These are phyloP conservation scores for Cryptococcus sp. DNA, from an alignment of 1,284 basidiomycete genomes.

Conservation along the genomic window DNA sequence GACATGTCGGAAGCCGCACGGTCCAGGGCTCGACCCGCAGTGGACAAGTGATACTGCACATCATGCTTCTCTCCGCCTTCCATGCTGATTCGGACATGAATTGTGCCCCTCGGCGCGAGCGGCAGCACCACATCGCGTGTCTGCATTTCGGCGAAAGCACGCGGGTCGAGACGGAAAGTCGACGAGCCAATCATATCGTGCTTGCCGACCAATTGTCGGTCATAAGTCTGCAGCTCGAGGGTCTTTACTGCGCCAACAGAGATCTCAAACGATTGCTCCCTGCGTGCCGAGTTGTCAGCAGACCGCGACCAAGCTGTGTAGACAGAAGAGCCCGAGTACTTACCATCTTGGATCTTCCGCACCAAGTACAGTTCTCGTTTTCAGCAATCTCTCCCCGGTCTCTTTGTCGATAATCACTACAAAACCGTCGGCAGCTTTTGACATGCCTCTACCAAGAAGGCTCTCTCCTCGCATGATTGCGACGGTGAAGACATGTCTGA, in stretches of 20 bases:
- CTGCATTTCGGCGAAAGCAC: conserved; percentile 27
- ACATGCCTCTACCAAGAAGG: conserved; percentile 33
- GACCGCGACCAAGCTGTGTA: neutral
- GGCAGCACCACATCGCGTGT: conserved; percentile 45
- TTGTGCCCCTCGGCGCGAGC: conserved; percentile 41
- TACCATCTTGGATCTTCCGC: conserved; percentile 49
- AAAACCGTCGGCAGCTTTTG: conserved; percentile 48
- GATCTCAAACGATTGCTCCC: conserved; percentile 49
- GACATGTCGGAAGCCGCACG: conserved; percentile 45
- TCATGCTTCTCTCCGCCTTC: conserved; percentile 48
- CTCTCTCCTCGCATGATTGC: conserved; percentile 45
- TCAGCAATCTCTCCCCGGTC: conserved; percentile 43
- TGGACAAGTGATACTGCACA: conserved; percentile 43
- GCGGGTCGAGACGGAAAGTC: conserved; percentile 46
- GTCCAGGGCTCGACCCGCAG: conserved; percentile 36
- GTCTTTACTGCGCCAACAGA: conserved; percentile 31
- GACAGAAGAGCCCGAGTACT: conserved; percentile 13
- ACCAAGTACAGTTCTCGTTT: conserved; percentile 48
- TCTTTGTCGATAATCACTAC: conserved; percentile 38
- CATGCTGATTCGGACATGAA: conserved; percentile 47
- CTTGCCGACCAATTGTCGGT: conserved; percentile 51
- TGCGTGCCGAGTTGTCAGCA: conserved; percentile 8
- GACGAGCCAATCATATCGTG: conserved; percentile 46
- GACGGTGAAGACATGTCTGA: conserved; percentile 40
- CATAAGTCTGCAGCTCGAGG: conserved; percentile 43